Conservation (phyloP, 1,284 basidiomycete species). For the Clitocybe nebularis region DNA sequence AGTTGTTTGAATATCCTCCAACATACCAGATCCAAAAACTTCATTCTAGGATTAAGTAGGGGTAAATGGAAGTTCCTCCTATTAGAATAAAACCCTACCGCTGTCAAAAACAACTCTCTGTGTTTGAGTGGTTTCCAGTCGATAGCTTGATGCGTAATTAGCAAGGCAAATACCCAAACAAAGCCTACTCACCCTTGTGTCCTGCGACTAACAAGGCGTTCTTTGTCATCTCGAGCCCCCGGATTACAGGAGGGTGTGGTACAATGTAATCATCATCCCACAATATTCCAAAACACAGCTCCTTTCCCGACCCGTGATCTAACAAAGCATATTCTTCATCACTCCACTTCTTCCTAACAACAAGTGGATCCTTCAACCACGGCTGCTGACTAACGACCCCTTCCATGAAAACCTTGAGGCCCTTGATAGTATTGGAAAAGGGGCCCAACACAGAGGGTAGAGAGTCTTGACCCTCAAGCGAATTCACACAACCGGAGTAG, state of each 20-base stretch:
- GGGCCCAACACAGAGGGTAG: slow-evolving; percentile 73
- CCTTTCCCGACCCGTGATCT: slow-evolving; percentile 55
- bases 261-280: slow-evolving; percentile 53
- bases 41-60: neutral
- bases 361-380: slow-evolving; percentile 68
- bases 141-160: slow-evolving; percentile 33
- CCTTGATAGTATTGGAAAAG: slow-evolving; percentile 52
- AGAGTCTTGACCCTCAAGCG: slow-evolving; percentile 68
- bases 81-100: slow-evolving; percentile 8
- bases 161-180: neutral
- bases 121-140: slow-evolving; percentile 33
- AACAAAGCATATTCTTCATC: slow-evolving; percentile 53
- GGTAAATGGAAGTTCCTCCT: neutral
- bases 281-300: slow-evolving; percentile 59
- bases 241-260: slow-evolving; percentile 70
- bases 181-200: slow-evolving; percentile 50
- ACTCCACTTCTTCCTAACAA: slow-evolving; percentile 61
- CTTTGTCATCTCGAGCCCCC: slow-evolving; percentile 59
- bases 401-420: slow-evolving; percentile 62
- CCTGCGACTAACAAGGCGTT: slow-evolving; percentile 60
- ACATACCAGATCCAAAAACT: slow-evolving; percentile 40
- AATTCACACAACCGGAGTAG: slow-evolving; percentile 60
- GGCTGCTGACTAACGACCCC: slow-evolving; percentile 54
- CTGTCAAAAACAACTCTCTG: slow-evolving; percentile 22
- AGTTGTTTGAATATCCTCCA: slow-evolving; percentile 39